phyloP scores from a whole-genome alignment of 345 rosid species.

The Melastoma malabathricum region DNA sequence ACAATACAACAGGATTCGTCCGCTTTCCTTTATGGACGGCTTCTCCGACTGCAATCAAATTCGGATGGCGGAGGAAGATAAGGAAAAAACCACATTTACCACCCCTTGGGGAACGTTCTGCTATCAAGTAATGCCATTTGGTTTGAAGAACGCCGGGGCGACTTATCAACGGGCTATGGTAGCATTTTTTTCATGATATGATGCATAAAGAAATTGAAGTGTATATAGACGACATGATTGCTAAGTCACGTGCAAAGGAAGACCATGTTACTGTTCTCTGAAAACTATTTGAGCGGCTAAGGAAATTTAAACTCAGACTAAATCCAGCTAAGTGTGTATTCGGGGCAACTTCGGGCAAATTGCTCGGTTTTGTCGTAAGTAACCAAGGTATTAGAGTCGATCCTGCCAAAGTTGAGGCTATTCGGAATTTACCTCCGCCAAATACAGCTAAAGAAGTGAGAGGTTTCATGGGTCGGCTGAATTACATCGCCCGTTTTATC shows the following conservation, averaged over 20 bases:
- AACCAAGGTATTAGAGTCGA: constrained; percentile 1
- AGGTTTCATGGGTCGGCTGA: background rate
- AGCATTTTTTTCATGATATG: constrained; percentile 3
- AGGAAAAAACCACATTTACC: background rate
- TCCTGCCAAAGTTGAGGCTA: background rate
- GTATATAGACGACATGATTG: constrained; percentile 3
- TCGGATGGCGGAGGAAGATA: background rate
- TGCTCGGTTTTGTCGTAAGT: background rate
- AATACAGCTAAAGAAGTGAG: background rate
- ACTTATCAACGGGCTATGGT: background rate
- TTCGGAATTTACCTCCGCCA: background rate
- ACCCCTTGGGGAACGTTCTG: background rate
- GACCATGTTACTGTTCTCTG: background rate
- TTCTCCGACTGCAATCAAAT: background rate
- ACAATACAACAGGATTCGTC: background rate
- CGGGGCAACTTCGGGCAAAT: background rate
- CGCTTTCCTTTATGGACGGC: background rate
- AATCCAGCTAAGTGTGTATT: background rate
- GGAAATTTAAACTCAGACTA: background rate
- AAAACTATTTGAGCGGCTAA: background rate
- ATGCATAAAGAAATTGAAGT: constrained; percentile 2
- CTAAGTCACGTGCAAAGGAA: background rate
- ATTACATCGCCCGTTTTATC: constrained; percentile 4
- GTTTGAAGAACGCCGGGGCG: background rate
- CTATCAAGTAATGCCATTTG: constrained; percentile 3